Percentiles rank a stretch among this genome's conserved stretches.
phyloP scores from a whole-genome alignment of 1,139 yeast species.

The Scheffersomyces titani region DNA sequence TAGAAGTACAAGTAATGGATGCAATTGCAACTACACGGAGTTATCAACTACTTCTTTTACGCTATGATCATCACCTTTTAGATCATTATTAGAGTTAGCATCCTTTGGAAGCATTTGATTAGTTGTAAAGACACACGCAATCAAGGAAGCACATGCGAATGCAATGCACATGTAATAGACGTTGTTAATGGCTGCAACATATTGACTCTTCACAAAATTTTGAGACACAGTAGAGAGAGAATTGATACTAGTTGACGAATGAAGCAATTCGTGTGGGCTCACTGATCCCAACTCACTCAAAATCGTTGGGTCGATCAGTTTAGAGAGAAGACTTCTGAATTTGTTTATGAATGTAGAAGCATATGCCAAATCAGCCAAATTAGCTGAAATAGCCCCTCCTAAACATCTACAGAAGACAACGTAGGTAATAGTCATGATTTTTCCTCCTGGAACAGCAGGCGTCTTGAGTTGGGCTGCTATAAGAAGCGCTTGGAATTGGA shows the following conservation, averaged over 20 bases:
- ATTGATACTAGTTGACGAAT: constrained; percentile 20
- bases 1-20: background rate
- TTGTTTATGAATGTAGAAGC: background rate
- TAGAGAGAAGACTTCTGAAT: constrained; percentile 15
- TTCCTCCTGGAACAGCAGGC: constrained; percentile 23
- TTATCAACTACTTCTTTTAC: background rate
- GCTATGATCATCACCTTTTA: background rate
- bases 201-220: constrained; percentile 26
- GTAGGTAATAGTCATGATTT: background rate
- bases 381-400: constrained; percentile 36
- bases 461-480: constrained; percentile 54
- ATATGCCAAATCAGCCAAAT: constrained; percentile 25
- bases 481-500: constrained; percentile 49
- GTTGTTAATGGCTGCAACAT: constrained; percentile 31
- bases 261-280: constrained; percentile 15
- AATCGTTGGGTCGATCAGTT: constrained; percentile 16
- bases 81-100: background rate
- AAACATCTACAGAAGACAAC: background rate
- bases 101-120: constrained; percentile 8
- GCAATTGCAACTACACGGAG: background rate
- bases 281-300: constrained; percentile 19
- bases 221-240: constrained; percentile 25
- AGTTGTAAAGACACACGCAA: constrained; percentile 5
- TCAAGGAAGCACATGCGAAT: constrained; percentile 1
- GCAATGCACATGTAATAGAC: constrained; percentile 29